Conservation (phyloP, 345 rosid genomes). For the Psidium guajava region DNA sequence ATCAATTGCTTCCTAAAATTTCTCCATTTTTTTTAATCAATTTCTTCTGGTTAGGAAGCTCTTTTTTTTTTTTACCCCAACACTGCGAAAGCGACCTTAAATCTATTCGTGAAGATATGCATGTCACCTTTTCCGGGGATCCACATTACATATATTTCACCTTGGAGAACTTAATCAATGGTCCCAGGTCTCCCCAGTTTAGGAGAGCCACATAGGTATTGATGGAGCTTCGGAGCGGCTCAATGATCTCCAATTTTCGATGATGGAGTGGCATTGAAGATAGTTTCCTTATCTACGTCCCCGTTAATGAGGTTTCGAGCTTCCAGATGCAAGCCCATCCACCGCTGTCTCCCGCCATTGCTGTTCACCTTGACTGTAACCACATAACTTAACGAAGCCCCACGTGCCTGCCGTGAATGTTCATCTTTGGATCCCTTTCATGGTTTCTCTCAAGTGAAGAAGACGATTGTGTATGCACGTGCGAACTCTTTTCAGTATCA, state of each 20-base stretch:
- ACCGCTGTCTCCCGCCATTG: background rate
- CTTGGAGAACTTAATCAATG: background rate
- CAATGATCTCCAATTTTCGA: background rate
- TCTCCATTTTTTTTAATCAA: background rate
- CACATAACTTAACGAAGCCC: background rate
- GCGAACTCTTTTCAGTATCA: background rate
- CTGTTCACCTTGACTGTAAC: background rate
- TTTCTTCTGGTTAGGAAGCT: background rate
- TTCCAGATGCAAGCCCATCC: background rate
- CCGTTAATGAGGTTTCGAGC: background rate
- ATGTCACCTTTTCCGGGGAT: background rate
- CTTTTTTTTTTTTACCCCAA: too few species aligned
- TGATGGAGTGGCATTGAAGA: background rate
- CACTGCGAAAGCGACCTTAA: background rate
- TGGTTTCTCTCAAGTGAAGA: background rate
- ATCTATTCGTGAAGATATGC: background rate
- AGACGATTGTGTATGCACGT: background rate
- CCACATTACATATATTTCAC: background rate
- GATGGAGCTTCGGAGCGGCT: background rate
- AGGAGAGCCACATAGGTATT: background rate
- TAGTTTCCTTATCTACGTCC: background rate
- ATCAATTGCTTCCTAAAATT: background rate
- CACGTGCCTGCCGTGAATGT: background rate
- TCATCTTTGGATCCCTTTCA: background rate
- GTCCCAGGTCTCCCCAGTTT: background rate